Conservation (phyloP, 2,329 filamentous ascomycete genomes). For the Davidsoniella eucalypti region DNA sequence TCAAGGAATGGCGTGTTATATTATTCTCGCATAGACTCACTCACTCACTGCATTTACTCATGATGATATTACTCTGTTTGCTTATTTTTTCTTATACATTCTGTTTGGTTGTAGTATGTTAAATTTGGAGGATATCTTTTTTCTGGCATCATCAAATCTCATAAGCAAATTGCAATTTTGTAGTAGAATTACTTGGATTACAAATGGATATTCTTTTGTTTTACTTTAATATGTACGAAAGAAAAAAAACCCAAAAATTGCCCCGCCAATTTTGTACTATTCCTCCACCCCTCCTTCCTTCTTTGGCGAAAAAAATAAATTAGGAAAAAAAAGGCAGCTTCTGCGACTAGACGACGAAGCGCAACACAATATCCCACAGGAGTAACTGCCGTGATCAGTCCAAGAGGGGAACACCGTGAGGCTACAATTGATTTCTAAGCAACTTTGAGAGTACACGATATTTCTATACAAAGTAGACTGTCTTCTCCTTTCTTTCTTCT, state of each 20-base stretch:
- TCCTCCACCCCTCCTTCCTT: slow-evolving; percentile 6
- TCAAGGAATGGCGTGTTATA: too few species aligned
- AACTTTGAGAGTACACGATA: not conserved
- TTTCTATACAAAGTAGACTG: not conserved
- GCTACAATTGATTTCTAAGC: slow-evolving; percentile 1
- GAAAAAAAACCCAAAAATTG: not conserved
- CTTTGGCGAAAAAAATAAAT: slow-evolving; percentile 3
- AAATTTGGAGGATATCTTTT: too few species aligned
- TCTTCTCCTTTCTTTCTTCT: not conserved
- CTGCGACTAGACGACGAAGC: not conserved
- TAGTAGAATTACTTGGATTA: not conserved
- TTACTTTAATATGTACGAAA: not conserved
- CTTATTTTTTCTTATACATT: too few species aligned
- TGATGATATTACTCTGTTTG: too few species aligned
- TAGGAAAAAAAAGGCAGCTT: not conserved
- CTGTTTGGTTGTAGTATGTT: too few species aligned
- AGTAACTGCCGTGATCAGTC: not conserved
- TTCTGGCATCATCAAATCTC: too few species aligned
- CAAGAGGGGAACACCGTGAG: not conserved
- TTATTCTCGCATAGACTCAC: too few species aligned
- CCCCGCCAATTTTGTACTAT: not conserved
- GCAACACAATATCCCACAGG: not conserved
- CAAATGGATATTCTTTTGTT: not conserved
- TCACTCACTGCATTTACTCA: too few species aligned
- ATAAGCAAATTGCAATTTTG: not conserved